Evolutionary conservation across 75 land plant species (phyloP).

Genomic region (Larix kaempferi): DNA sequence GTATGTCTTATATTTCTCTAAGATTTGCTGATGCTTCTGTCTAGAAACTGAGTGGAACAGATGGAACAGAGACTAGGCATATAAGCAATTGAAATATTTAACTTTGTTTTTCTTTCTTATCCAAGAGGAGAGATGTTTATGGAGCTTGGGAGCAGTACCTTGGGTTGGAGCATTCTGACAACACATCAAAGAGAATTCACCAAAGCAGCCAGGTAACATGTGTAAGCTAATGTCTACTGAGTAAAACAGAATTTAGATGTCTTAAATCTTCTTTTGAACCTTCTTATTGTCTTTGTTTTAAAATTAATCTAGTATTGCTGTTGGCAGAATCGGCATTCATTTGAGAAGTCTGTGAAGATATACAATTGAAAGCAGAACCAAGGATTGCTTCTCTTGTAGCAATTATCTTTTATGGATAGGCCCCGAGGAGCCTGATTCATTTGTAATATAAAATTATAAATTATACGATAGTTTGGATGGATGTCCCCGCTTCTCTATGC

Average conservation of each 20-base stretch:
- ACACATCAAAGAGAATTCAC: constrained; percentile 56
- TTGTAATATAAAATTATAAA: neutral
- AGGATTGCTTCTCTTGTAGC: neutral
- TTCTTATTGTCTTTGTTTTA: neutral
- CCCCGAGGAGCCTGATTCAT: neutral
- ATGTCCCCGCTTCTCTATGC: neutral
- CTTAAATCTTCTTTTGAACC: neutral
- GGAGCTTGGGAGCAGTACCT: constrained; percentile 90
- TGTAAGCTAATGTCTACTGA: neutral
- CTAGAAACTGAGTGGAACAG: neutral
- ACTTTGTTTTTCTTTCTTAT: neutral
- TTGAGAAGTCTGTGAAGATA: constrained; percentile 89
- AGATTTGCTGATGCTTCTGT: neutral
- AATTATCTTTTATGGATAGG: neutral
- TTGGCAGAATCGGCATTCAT: constrained; percentile 79
- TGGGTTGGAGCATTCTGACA: constrained; percentile 78
- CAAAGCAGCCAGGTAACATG: constrained; percentile 52
- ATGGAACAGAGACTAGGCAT: neutral
- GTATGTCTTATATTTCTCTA: constrained; percentile 12
- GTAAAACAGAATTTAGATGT: neutral
- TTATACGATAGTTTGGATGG: neutral
- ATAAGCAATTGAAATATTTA: neutral
- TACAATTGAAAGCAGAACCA: constrained; percentile 48
- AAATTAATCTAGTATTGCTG: neutral
- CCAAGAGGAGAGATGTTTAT: constrained; percentile 61